Conservation (phyloP, 805 yeast species). For the Metschnikowia borealis region DNA sequence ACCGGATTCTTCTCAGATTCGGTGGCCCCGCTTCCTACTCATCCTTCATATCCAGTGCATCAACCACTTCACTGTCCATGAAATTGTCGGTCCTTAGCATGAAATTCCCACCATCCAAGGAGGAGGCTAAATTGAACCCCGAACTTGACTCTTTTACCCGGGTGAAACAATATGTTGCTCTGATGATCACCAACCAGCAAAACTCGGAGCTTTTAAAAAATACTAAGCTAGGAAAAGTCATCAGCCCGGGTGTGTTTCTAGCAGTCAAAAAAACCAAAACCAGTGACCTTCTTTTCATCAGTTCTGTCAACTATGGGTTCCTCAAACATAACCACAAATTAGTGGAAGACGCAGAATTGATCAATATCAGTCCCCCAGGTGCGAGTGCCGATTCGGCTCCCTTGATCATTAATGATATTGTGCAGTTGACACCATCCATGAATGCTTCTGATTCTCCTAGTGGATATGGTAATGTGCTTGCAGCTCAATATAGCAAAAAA, state of each 20-base stretch:
- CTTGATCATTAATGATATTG: slow-evolving; percentile 61
- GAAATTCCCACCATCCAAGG: slow-evolving; percentile 62
- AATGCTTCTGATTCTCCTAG: slow-evolving; percentile 69
- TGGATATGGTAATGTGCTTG: slow-evolving; percentile 82
- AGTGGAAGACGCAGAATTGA: slow-evolving; percentile 76
- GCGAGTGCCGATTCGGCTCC: slow-evolving; percentile 17
- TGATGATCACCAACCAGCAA: slow-evolving; percentile 38
- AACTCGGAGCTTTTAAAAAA: slow-evolving; percentile 57
- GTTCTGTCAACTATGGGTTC: slow-evolving; percentile 83
- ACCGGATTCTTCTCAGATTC: slow-evolving; percentile 60
- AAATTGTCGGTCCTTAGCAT: slow-evolving; percentile 43
- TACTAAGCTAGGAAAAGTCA: slow-evolving; percentile 53
- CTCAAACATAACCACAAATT: slow-evolving; percentile 67
- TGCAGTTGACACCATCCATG: slow-evolving; percentile 65
- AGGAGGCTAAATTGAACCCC: slow-evolving; percentile 36
- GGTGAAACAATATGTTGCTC: slow-evolving; percentile 37
- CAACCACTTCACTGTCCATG: slow-evolving; percentile 24
- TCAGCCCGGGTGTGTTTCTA: slow-evolving; percentile 85
- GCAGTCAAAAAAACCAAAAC: slow-evolving; percentile 51
- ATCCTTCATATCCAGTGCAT: slow-evolving; percentile 21
- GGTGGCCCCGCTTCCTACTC: slow-evolving; percentile 35
- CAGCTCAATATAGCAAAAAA: slow-evolving; percentile 71
- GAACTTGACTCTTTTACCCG: slow-evolving; percentile 42
- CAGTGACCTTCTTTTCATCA: slow-evolving; percentile 56
- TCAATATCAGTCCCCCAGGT: slow-evolving; percentile 29